These are phyloP conservation scores for Lumnitzera racemosa DNA, from an alignment of 345 rosid species.

Conservation along the genomic window DNA sequence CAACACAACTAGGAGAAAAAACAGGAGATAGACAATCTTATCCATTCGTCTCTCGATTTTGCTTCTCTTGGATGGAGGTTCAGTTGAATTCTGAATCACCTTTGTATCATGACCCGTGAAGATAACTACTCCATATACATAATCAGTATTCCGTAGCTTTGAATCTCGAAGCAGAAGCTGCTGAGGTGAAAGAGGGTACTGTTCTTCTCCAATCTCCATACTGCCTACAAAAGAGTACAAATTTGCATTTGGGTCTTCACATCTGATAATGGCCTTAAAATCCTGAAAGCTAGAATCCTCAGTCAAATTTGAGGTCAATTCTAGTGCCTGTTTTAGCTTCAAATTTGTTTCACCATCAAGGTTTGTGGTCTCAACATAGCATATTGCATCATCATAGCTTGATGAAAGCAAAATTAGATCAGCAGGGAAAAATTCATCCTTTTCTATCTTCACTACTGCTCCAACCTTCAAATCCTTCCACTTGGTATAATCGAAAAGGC, in stretches of 20 bases:
- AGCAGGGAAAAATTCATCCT: slow-evolving; percentile 93
- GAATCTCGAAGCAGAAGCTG: slow-evolving; percentile 94
- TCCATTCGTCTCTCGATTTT: slow-evolving; percentile 84
- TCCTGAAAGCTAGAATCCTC: slow-evolving; percentile 62
- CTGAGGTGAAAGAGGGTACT: slow-evolving; percentile 67
- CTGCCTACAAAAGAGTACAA: slow-evolving; percentile 77
- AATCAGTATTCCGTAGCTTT: slow-evolving; percentile 83
- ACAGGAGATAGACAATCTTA: slow-evolving; percentile 63
- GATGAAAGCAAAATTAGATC: slow-evolving; percentile 86
- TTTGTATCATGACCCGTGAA: slow-evolving; percentile 91
- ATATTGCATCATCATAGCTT: slow-evolving; percentile 78
- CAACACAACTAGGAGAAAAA: slow-evolving; percentile 51
- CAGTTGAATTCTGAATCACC: slow-evolving; percentile 88
- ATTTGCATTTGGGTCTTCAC: slow-evolving; percentile 96
- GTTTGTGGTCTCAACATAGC: slow-evolving; percentile 94
- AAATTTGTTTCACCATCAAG: slow-evolving; percentile 96
- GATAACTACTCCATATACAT: slow-evolving; percentile 69
- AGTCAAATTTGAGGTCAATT: slow-evolving; percentile 43
- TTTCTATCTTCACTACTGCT: slow-evolving; percentile 78
- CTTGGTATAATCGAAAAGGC: slow-evolving; percentile 44
- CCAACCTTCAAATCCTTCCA: slow-evolving; percentile 91
- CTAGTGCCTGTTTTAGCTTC: slow-evolving; percentile 74
- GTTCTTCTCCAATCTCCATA: slow-evolving; percentile 57
- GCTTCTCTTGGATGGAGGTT: slow-evolving; percentile 92
- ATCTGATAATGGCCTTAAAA: slow-evolving; percentile 60